Evolutionary conservation across 2,329 filamentous ascomycete species (phyloP), one percentile per base, ranked within the genome.

Genomic region (Penicillium oxalicum): DNA sequence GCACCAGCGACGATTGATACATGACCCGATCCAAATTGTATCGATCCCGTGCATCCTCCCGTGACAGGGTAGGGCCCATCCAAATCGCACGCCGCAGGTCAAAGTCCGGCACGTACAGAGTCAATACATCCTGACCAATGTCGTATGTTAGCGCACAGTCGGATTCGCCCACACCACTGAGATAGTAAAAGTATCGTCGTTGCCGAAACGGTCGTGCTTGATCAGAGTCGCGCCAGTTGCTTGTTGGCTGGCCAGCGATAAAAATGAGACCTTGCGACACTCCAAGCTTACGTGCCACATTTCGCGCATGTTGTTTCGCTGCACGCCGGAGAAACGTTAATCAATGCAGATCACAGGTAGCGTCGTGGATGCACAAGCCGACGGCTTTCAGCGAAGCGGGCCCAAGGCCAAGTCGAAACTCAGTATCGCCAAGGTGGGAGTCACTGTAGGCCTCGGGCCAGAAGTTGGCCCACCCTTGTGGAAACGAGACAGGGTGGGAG

Each of bases 1-100:
- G 67, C 13, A 69, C 57, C 0, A 84, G 70, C 9, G 69, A 65
- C 6, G 65, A 65, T 38, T 73, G 75, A 63, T 83, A 85, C 51
- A 79, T 77, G 13, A 88, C 87, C 37, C 81, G 76, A 63, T 91
- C 87, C 47, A 91, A 77, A 55, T 91, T 83, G 57, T 83, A 83
- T 47, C 71, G 74, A 2, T 71, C 55, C 55, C 80, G 71, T 49
- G 84, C 84, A 49, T 87, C 81, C 11, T 83, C 77, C 9, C 59
- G 54, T 4, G 65, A 65, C 8, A 72, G 52, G 5, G 70, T 71
- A 9, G 69, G 69, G 1, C 70, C 70, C 63, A 68, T 71, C 68
- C 68, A 72, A 45, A 73, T 67, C 24, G 68, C 67, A 33, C 61
- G 64, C 45, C 61, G 67, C n/a, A 71, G 80, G 55, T 86, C 80